Base-by-base conservation (phyloP, 2,329 filamentous ascomycete genomes). In the Phialophora chinensis region DNA sequence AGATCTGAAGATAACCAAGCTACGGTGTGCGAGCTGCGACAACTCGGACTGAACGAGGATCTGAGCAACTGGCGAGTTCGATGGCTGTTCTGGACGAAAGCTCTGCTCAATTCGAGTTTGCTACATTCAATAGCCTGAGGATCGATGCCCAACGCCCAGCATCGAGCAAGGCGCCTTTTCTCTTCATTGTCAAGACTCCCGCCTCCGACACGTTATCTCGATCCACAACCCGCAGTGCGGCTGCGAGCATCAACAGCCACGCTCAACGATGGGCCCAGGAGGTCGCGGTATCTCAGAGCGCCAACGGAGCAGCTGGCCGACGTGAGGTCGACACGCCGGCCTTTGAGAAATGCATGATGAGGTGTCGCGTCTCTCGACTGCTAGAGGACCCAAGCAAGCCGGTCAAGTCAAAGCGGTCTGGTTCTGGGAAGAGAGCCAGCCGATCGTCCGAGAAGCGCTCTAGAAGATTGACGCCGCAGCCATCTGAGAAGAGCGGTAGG, bases 171-270 rank as follows among this genome's bases (percentile, higher is more conserved):
- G 52, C 33, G 25, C 56, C 56, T 23, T 64, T 58, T 25, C 44
- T 64, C 8, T 64, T 58, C 62, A 64, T 58, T 11, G 62, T 58
- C 42, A 64, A 58, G 31, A 60, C 54, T 42, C 54, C 54, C 14
- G 11, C 29, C 14, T 58, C 62, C 12, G 54, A 56, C 33, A 38
- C 54, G 23, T 54, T 66, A 44, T 66, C 65, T 31, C 61, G 65
- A 11, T 66, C 65, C 23, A 63, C 65, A 8, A 56, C 60, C 42
- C 65, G 65, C 49, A 63, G 60, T 7, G 65, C 65, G n/a, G 65
- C 65, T 25, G 65, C 65, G 10, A 66, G 65, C 55, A 66, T 66
- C 65, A 66, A 66, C 47, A 63, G 60, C 38, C 65, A 66, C 27
- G 65, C 65, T 52, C 65, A 66, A 44, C 44, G 65, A 42, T 66